Base-by-base conservation (phyloP, 2,329 filamentous ascomycete species). In the Ceratocystis ficicola region DNA sequence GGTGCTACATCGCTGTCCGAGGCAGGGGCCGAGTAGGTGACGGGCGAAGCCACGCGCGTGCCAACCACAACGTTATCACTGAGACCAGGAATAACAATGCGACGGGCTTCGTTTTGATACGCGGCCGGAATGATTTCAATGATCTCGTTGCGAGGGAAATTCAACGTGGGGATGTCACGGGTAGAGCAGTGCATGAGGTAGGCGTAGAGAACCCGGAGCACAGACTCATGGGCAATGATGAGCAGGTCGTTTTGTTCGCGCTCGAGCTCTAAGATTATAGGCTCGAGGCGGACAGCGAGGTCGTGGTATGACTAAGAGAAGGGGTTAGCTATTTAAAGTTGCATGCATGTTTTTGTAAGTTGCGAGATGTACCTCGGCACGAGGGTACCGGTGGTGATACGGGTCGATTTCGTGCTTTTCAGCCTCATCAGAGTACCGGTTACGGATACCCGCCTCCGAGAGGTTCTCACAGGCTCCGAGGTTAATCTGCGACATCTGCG, bases 131-230 rank as follows among this genome's bases (percentile, higher is more conserved):
- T 95, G 73, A 99, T 96, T 80, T 99, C 94, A 70, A 99, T 96
- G 73, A 99, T 97, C 74, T 99, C 91, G 73, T 99, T 88, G 55
- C 94, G 88, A 3, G 94, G 94, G 72, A 99, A 99, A 70, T 90
- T 89, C 68, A 99, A 83, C 70, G 86, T 88, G 3, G 94, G 94
- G 69, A 99, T 99, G 72, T 95, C 91, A 75, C 88, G 88, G 7
- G 95, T 92, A 73, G 93, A 94, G 77, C 94, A 97, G 71, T 95
- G 94, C 94, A 99, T 99, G 48, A 99, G 81, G 75, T 99, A 99
- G 28, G 92, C 92, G 73, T 99, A 99, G 2, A 99, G 82, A 28
- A 99, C 94, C 55, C 94, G 89, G 60, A 99, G 82, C n/a, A 99
- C 94, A 63, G 90, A 95, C 75, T 99, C 94, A 75, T 99, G 94